Evolutionary conservation across 2,329 filamentous ascomycete genomes (phyloP), one percentile per base, ranked within the genome.

Genomic region (Colletotrichum eremochloae): DNA sequence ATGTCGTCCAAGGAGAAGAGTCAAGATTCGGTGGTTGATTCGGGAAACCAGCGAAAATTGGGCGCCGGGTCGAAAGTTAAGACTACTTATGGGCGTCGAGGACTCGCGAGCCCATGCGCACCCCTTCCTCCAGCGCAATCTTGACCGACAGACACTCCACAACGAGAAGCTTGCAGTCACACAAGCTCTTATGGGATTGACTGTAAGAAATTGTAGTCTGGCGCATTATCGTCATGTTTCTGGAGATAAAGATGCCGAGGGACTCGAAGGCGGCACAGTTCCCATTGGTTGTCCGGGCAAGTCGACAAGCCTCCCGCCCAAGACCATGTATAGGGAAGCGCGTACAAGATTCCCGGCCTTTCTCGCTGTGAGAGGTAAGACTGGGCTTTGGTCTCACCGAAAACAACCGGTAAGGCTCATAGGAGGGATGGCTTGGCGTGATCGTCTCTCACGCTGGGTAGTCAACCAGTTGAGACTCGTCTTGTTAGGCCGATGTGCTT

Each of bases 271-370:
- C 40, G 58, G 66, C 18, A 63, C 40, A n/a, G 31, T 46, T 50
- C 58, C 66, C 11, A 68, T 68, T 68, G 58, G 66, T 15, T 48
- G 42, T 40, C 40, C 7, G 42, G 20, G 11, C n/a, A 50, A 42
- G n/a, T 31, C 50, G 57, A 56, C 38, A n/a, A 68, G 20, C 40
- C 18, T 20, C n/a, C 9, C 33, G 60, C 33, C 58, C 31, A 42
- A 31, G 38, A 9, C 40, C 50, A 31, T 55, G 40, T 50, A 63
- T 33, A 42, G 58, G 50, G 58, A 57, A 56, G 42, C 40, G 46
- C 8, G 40, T 29, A 36, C 42, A 56, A 50, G 58, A 68, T 56
- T 11, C 24, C 42, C 33, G 40, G 42, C 3, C 7, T 50, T 18
- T 33, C 31, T 38, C 42, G 42, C n/a, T 18, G 24, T 63, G 42